Base-by-base conservation (phyloP, 257 asterid genomes). In the Scutellaria baicalensis region DNA sequence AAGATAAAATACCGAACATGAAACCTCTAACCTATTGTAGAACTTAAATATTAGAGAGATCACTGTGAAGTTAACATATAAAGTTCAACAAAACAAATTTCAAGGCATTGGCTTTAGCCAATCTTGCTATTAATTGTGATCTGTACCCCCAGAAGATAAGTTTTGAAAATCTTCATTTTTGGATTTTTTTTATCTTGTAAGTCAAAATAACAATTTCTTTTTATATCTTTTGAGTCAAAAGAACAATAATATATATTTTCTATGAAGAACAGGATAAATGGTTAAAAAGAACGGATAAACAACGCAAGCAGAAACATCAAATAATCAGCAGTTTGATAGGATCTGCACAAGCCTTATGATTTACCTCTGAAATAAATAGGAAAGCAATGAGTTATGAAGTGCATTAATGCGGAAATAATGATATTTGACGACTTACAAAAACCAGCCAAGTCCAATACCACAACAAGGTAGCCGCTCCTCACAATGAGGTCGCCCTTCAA, bases 391-490 rank as follows among this genome's bases (percentile, higher is more conserved):
- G 21, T 7, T 17, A 31, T 8, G n/a, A 64, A 39, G 36, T 56
- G 23, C 13, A 51, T 20, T 9, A 50, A 49, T 18, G 4, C 12
- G 17, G 68, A 35, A 67, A 55, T 31, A 54, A 73, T 66, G 54
- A 60, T 62, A 9, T 45, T 1, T 2, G 64, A 23, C 1, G 72
- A 86, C 98, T 83, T 82, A 93, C 97, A 93, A 79, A 76, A 82
- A 80, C 98, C 98, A 93, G 27, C 97, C 96, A 72, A 88, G 75
- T 62, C 97, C 98, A 75, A 93, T 76, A 50, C 97, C 97, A 80
- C 97, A 93, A 76, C 97, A 93, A 60, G 98, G 97, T 77, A 93
- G 96, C 55, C 90, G 84, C 14, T 78, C 84, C 81, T 85, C 88
- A 54, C 89, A 75, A 59, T 55, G 54, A 56, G 76, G 87, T 39